Evolutionary conservation across 106 monocot species (phyloP), one percentile per base, ranked within the genome.

Genomic region (Phalaenopsis aphrodite): DNA sequence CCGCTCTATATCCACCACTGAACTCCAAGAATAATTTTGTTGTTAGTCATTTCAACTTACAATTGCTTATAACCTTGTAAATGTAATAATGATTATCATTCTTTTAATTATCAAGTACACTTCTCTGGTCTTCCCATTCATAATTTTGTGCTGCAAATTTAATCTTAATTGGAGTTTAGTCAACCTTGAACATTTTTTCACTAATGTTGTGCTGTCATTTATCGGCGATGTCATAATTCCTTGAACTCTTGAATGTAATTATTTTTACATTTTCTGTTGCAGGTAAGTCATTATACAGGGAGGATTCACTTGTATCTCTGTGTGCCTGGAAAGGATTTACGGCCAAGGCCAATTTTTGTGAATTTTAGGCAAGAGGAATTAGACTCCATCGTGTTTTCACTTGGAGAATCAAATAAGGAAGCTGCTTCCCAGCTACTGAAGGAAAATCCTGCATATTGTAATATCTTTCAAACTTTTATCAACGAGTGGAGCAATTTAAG

Each of bases 331-430:
- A 84, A 82, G 76, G 91, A 95, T 85, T 78, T 82, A 75, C 93
- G 98, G 79, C 94, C 92, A 75, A 88, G 84, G 69, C 92, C 93
- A 18, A 81, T 99, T 64, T 88, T 78, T 87, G 87, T 89, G 78
- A 99, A 95, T 83, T 95, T 94, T n/a, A 81, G 87, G 38, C 91
- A 90, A 41, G 94, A 99, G 82, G 98, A 99, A 80, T 73, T 98
- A 16, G 87, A 94, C 3, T 74, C 80, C 43, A 79, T 91, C 75
- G 16, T 72, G 47, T 41, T 30, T 72, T 74, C 79, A 82, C 7
- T 41, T 58, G 80, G 79, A 73, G 38, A 69, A 57, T 42, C 19
- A 19, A 76, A 80, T 24, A 79, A 82, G 23, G 82, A 86, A 79
- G 30, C 75, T 74, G 75, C 67, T 48, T 41, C 75, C 11, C 85